Conservation (phyloP, 2,329 filamentous ascomycete genomes). For the Madurella fahalii region DNA sequence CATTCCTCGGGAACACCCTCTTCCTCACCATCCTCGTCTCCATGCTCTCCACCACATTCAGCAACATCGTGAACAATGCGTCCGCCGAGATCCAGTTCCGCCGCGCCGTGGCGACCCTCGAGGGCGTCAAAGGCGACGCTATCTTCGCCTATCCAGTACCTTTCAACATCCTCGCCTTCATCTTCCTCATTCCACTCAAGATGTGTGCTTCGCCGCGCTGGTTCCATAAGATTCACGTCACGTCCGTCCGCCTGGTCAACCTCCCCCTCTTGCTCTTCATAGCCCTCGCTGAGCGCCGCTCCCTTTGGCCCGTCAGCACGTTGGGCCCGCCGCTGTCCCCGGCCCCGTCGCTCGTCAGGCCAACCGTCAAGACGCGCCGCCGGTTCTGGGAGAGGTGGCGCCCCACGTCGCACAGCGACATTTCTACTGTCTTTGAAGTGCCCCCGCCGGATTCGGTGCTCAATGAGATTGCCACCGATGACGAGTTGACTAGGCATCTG, state of each 20-base stretch:
- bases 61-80: constrained; percentile 70
- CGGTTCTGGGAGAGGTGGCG: constrained; percentile 65
- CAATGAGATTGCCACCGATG: constrained; percentile 55
- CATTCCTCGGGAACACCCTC: constrained; percentile 80
- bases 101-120: constrained; percentile 74
- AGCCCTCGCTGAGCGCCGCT: constrained; percentile 63
- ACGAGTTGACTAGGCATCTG: constrained; percentile 54
- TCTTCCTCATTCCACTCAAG: constrained; percentile 71
- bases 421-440: constrained; percentile 69
- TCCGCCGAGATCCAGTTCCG: constrained; percentile 82
- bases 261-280: constrained; percentile 70
- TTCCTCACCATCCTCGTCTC: constrained; percentile 88
- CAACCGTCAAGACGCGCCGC: constrained; percentile 6
- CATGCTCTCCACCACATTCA: constrained; percentile 81
- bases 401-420: constrained; percentile 67
- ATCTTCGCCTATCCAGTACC: constrained; percentile 80
- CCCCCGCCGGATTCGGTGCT: constrained; percentile 60
- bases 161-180: constrained; percentile 75
- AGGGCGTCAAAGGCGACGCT: constrained; percentile 80
- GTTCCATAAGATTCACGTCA: constrained; percentile 89
- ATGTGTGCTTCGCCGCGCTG: constrained; percentile 74
- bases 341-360: constrained; percentile 4
- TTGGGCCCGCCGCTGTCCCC: constrained; percentile 6
- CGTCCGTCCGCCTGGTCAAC: constrained; percentile 69
- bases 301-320: constrained; percentile 53